Evolutionary conservation across 257 asterid genomes (phyloP), one percentile per base, ranked within the genome.

Genomic region (Linaria vulgaris): DNA sequence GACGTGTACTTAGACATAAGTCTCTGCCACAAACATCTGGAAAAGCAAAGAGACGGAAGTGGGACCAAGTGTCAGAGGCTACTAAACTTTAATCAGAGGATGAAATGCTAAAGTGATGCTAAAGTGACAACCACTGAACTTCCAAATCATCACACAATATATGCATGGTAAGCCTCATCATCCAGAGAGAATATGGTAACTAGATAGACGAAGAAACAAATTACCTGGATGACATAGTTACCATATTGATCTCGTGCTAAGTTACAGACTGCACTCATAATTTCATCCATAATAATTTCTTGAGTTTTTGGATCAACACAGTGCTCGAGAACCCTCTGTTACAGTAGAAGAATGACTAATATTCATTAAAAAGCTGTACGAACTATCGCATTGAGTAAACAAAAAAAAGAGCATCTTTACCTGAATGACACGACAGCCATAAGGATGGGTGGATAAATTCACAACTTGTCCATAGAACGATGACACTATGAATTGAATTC

Each of bases 371-470:
- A 37, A 43, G 66, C 21, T 23, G 23, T 27, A 70, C 34, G 21
- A 50, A 19, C 24, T 59, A 56, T 21, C 48, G 64, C 20, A 59
- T n/a, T 34, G 45, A 63, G 13, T 71, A 71, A 64, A 46, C n/a
- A 38, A 22, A 5, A 15, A 31, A 9, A 21, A 24, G 21, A 44
- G n/a, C n/a, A 47, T 12, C 38, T 15, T 21, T 66, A 88, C 98
- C 98, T 91, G 98, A 76, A 91, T 88, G 71, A 91, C 96, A 45
- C 95, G 88, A 53, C 98, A 91, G 13, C 98, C 96, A 66, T 91
- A 86, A 53, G 96, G 92, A 82, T 91, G 98, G 23, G 82, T 78
- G 59, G 96, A 88, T 71, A 91, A 61, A 64, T 88, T 66, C 67
- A 83, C 88, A 21, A 88, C 86, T 79, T 91, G 87, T 6, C 96